Evolutionary conservation across 169 alveolate genomes (phyloP), one percentile per base, ranked within the genome.

Genomic region (Neospora caninum): DNA sequence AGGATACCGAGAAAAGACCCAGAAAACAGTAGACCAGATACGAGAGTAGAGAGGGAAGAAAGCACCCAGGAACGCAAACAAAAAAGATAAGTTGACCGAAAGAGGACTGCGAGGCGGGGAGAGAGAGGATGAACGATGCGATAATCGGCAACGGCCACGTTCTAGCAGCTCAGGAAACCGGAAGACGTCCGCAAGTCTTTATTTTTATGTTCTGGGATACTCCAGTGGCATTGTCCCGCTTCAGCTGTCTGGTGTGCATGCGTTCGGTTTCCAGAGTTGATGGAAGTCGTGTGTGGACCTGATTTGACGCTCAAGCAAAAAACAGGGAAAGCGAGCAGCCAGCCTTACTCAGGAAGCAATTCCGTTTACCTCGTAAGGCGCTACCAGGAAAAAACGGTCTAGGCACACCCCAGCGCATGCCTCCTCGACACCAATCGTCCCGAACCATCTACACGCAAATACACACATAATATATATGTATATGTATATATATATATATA

Each of bases 231-330:
- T 73, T 27, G 18, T 27, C 18, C 73, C 27, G n/a, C 1, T n/a
- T 78, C 43, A 20, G 9, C n/a, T 38, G 9, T 78, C 86, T 78
- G 9, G 7, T 78, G 4, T 78, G 27, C 18, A 22, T 42, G 20
- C 64, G 53, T 82, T 27, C 16, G 89, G 13, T 82, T 22, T 38
- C 45, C 89, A 82, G 93, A 88, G 84, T 53, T 88, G 93, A 34
- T 88, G 34, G 93, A 88, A 29, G 53, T 88, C 27, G 93, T 34
- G 41, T 45, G 69, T 36, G 93, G 93, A 18, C 93, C 93, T 25
- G 89, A 82, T 36, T 25, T 82, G 89, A 41, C 89, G 6, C 20
- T 10, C 16, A 41, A 13, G 89, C 36, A 0, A 31, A 41, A 41
- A n/a, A 10, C 89, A 31, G 39, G 39, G n/a, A 18, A 38, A 31